Percentiles rank a stretch among this genome's conserved stretches.
Conservation (phyloP, 495 filamentous ascomycete genomes). For the Xylaria grammica region DNA sequence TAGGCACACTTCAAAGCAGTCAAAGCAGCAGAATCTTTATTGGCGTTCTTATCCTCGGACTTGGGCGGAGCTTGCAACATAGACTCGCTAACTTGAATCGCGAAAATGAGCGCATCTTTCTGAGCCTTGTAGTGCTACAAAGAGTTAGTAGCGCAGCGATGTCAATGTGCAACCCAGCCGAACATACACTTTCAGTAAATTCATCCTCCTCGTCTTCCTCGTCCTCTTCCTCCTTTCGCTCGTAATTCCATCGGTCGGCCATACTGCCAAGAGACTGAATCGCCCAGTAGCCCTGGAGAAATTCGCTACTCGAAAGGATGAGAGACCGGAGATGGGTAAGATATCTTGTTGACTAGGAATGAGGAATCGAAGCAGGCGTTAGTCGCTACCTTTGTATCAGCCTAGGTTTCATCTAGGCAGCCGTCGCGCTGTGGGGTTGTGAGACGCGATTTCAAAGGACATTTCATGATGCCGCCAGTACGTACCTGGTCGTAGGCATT, state of each 20-base stretch:
- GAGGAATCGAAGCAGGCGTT: neutral
- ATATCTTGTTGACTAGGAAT: neutral
- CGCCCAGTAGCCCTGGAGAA: neutral
- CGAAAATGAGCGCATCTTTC: slow-evolving; percentile 97
- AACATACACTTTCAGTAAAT: slow-evolving; percentile 55
- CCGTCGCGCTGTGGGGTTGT: slow-evolving; percentile 31
- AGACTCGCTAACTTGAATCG: slow-evolving; percentile 89
- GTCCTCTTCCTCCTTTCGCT: slow-evolving; percentile 61
- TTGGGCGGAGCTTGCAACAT: slow-evolving; percentile 77
- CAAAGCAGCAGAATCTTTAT: slow-evolving; percentile 70
- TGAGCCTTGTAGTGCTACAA: slow-evolving; percentile 83
- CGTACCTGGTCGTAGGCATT: neutral
- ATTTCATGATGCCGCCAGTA: neutral
- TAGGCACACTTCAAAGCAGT: slow-evolving; percentile 96
- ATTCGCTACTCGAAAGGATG: neutral
- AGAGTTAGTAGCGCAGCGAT: slow-evolving; percentile 15
- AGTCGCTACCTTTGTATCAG: neutral
- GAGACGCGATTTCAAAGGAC: neutral
- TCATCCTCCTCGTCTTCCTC: slow-evolving; percentile 81
- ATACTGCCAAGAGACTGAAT: slow-evolving; percentile 30
- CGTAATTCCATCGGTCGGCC: slow-evolving; percentile 46
- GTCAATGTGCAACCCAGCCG: neutral
- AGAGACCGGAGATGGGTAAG: neutral
- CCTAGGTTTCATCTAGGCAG: slow-evolving; percentile 8
- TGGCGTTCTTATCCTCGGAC: slow-evolving; percentile 71